Percentiles rank a stretch among this genome's conserved stretches.
phyloP scores from a whole-genome alignment of 345 rosid genomes.

The Eutrema heterophyllum region DNA sequence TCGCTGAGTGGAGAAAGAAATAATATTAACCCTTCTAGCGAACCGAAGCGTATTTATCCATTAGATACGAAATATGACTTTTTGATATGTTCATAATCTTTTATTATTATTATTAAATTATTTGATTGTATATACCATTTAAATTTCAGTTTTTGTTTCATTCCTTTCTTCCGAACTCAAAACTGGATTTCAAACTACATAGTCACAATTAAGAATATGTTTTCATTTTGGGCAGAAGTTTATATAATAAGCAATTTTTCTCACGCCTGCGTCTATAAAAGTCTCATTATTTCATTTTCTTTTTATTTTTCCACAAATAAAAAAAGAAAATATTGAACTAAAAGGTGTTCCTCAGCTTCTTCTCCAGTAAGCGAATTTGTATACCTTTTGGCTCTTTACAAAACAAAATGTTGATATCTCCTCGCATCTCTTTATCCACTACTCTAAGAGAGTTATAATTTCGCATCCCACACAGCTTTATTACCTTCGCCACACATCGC shows the following conservation, averaged over 20 bases:
- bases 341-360: background rate
- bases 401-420: constrained; percentile 2
- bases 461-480: constrained; percentile 68
- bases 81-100: too few species aligned
- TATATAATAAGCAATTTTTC: background rate
- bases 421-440: background rate
- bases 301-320: background rate
- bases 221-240: background rate
- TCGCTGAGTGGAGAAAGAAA: too few species aligned
- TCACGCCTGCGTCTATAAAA: background rate
- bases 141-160: too few species aligned
- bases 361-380: constrained; percentile 3
- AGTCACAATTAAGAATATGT: background rate
- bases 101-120: too few species aligned
- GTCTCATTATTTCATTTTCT: background rate
- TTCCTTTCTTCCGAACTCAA: too few species aligned
- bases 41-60: too few species aligned
- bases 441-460: constrained; percentile 25
- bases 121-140: too few species aligned
- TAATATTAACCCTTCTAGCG: too few species aligned
- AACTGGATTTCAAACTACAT: background rate
- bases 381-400: constrained; percentile 10
- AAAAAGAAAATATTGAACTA: background rate
- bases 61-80: too few species aligned
- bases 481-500: constrained; percentile 78